Evolutionary conservation across 495 filamentous ascomycete species (phyloP).

Genomic region (Neurospora sp.): DNA sequence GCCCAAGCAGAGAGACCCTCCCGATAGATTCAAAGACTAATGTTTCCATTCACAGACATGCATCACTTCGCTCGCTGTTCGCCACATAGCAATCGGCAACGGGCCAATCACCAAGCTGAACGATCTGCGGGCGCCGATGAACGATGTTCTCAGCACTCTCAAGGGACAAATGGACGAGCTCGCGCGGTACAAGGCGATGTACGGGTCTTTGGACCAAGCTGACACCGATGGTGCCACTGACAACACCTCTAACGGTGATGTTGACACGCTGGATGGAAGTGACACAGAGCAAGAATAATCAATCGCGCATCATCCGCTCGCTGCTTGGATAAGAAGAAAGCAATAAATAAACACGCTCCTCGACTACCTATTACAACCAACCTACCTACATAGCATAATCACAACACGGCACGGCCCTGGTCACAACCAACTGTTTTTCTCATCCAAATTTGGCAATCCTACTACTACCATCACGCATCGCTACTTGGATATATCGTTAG

Average conservation of each 20-base stretch:
- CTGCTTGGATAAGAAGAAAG: background rate
- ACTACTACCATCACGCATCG: background rate
- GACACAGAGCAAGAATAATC: constrained; percentile 23
- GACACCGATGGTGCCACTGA: background rate
- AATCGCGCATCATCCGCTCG: background rate
- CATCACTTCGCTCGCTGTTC: constrained; percentile 49
- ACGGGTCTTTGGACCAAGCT: constrained; percentile 23
- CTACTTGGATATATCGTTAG: background rate
- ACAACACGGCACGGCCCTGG: background rate
- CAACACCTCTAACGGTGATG: background rate
- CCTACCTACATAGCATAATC: background rate
- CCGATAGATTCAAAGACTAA: constrained; percentile 7
- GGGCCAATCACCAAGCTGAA: constrained; percentile 28
- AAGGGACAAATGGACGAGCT: constrained; percentile 36
- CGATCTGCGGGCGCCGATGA: constrained; percentile 43
- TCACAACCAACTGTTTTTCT: background rate
- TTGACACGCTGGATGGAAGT: constrained; percentile 13
- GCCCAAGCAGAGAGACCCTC: background rate
- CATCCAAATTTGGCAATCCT: background rate
- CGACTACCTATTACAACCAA: background rate
- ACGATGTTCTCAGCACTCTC: constrained; percentile 31
- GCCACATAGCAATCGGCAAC: constrained; percentile 47
- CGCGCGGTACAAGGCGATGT: constrained; percentile 37
- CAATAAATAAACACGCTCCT: background rate
- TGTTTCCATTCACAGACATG: constrained; percentile 36